These are phyloP conservation scores for Acacia pycnantha DNA, from an alignment of 331 rosid species.

Conservation along the genomic window DNA sequence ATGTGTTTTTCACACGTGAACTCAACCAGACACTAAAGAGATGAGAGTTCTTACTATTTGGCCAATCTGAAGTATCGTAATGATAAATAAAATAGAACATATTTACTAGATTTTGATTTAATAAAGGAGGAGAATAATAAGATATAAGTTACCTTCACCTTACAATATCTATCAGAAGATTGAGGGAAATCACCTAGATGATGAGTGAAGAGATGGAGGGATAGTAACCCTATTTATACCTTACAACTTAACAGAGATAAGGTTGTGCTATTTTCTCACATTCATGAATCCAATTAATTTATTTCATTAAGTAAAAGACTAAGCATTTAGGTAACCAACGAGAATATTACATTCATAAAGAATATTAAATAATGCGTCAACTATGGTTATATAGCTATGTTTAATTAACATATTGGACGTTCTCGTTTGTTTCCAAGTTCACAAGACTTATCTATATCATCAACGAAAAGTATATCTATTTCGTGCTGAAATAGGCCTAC, in stretches of 20 bases:
- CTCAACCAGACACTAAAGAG: background rate
- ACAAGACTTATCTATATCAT: background rate
- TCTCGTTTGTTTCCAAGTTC: background rate
- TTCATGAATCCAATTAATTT: background rate
- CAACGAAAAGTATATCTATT: background rate
- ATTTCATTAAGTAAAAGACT: background rate
- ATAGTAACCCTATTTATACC: background rate
- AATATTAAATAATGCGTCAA: background rate
- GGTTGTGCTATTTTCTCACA: background rate
- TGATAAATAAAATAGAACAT: background rate
- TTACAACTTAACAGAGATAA: background rate
- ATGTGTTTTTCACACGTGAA: no score
- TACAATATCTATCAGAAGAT: background rate
- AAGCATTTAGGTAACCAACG: background rate
- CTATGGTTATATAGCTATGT: background rate
- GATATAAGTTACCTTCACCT: background rate
- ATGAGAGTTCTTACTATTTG: background rate
- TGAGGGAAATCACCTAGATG: background rate
- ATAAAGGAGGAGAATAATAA: background rate
- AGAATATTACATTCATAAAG: background rate
- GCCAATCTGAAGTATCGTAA: background rate
- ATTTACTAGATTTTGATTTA: background rate
- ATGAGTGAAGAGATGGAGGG: background rate
- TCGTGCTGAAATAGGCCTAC: background rate
- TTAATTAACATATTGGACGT: background rate